These are phyloP conservation scores for Aaosphaeria pasadenensis DNA, from an alignment of 2,329 filamentous ascomycete genomes.

Conservation along the genomic window DNA sequence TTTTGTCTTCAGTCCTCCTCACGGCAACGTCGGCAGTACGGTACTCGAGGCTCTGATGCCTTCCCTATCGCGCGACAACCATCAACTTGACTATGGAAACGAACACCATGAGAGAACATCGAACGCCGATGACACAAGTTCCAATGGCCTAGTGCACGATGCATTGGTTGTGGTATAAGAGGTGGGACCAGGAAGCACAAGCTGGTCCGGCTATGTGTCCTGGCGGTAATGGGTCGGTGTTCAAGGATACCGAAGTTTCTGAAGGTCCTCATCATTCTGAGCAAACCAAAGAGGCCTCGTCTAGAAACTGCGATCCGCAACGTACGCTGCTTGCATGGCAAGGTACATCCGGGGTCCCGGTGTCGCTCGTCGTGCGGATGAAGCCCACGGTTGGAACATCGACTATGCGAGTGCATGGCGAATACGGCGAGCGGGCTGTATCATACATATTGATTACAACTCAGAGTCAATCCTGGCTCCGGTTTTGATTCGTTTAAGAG, in stretches of 20 bases:
- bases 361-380: conserved; percentile 58
- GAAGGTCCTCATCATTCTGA: conserved; percentile 28
- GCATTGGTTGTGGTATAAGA: conserved; percentile 66
- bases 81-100: conserved; percentile 68
- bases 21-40: conserved; percentile 47
- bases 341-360: conserved; percentile 66
- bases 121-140: conserved; percentile 61
- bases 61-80: conserved; percentile 58
- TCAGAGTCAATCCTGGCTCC: conserved; percentile 54
- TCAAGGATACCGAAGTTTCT: conserved; percentile 54
- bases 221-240: conserved; percentile 56
- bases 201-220: conserved; percentile 67
- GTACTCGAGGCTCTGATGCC: conserved; percentile 48
- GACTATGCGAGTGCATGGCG: conserved; percentile 52
- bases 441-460: conserved; percentile 67
- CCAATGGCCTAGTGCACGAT: conserved; percentile 57
- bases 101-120: conserved; percentile 62
- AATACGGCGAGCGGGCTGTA: conserved; percentile 69
- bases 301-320: conserved; percentile 58
- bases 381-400: conserved; percentile 58
- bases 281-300: conserved; percentile 45
- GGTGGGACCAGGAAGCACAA: conserved; percentile 66
- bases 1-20: conserved; percentile 54
- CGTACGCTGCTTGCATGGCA: conserved; percentile 60
- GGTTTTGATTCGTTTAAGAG: conserved; percentile 36